Base-by-base conservation (phyloP, 768 basidiomycete species). In the Agrocybe praecox region DNA sequence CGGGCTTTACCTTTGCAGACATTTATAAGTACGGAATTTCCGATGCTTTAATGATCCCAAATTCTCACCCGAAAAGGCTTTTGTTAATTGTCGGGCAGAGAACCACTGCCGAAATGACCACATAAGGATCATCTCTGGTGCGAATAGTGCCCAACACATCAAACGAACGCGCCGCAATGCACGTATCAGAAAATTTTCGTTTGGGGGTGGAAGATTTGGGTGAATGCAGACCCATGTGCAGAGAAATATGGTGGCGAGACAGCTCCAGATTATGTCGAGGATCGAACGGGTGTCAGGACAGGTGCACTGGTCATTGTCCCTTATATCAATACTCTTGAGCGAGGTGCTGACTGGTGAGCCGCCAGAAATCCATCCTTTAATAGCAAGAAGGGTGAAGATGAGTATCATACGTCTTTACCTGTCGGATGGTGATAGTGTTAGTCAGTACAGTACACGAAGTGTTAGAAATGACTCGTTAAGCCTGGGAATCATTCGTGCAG, bases 221-320 rank as follows among this genome's bases (percentile, higher is more conserved):
- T 63, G 62, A 12, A 60, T 48, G 14, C 53, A 52, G 10, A 53
- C 43, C 58, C 59, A 63, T 11, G 61, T 59, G 17, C 61, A 62
- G 8, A 58, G 48, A 46, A 61, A 59, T 3, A 59, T 58, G 1
- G 62, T 64, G 2, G 44, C 24, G 2, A 60, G 23, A 46, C 60
- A 64, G 49, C 54, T 58, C 51, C 57, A 60, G 45, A 60, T 36
- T 36, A 63, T 60, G 53, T 48, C 34, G 21, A 54, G 36, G 7
- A 60, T 24, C 1, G 49, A 52, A 36, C 62, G 47, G 4, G 33
- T 44, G 51, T 56, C 46, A 6, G 36, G 51, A 44, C 51, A 52
- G 7, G 2, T 43, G 40, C 51, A 52, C 22, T 51, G 18, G n/a
- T 15, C 18, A 15, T 32, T 22, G 42, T 43, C 42, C 15, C 26